phyloP scores from a whole-genome alignment of 495 filamentous ascomycete genomes.

The Daldinia vernicosa region DNA sequence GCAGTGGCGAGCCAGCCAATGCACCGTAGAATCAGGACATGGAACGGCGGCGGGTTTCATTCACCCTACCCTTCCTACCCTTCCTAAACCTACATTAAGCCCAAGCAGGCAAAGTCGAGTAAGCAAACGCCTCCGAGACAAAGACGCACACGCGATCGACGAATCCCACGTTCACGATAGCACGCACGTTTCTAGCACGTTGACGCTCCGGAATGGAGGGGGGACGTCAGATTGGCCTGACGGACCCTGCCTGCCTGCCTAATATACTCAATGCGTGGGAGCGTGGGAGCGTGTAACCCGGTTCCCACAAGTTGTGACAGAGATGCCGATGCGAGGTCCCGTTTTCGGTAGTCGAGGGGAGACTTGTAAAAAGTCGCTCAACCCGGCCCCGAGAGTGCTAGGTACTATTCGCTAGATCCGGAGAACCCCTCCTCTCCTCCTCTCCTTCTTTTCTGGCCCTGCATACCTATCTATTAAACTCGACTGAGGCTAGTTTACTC shows the following conservation, averaged over 20 bases:
- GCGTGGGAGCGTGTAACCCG: slow-evolving; percentile 29
- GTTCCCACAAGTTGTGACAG: slow-evolving; percentile 31
- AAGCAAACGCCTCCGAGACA: slow-evolving; percentile 36
- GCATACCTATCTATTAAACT: slow-evolving; percentile 19
- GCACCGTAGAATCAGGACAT: slow-evolving; percentile 32
- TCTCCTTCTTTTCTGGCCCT: slow-evolving; percentile 1
- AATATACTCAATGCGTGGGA: slow-evolving; percentile 18
- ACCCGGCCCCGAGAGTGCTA: slow-evolving; percentile 17
- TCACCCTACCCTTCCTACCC: slow-evolving; percentile 9
- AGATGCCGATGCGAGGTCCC: slow-evolving; percentile 35
- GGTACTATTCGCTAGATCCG: slow-evolving; percentile 27
- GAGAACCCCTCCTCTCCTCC: slow-evolving; percentile 32
- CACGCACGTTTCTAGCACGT: slow-evolving; percentile 44
- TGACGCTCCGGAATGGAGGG: slow-evolving; percentile 18
- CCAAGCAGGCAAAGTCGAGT: slow-evolving; percentile 27
- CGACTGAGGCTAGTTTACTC: slow-evolving; percentile 34
- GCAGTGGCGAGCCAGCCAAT: slow-evolving; percentile 15
- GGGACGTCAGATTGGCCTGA: slow-evolving; percentile 25
- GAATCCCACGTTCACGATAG: slow-evolving; percentile 42
- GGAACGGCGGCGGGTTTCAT: slow-evolving; percentile 25
- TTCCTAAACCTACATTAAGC: slow-evolving; percentile 14
- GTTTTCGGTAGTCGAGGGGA: slow-evolving; percentile 38
- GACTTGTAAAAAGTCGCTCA: slow-evolving; percentile 14
- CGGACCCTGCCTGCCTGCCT: slow-evolving; percentile 11
- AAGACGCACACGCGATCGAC: slow-evolving; percentile 31